Conservation (phyloP, 2,329 filamentous ascomycete genomes). For the Trichophyton mentagrophytes region DNA sequence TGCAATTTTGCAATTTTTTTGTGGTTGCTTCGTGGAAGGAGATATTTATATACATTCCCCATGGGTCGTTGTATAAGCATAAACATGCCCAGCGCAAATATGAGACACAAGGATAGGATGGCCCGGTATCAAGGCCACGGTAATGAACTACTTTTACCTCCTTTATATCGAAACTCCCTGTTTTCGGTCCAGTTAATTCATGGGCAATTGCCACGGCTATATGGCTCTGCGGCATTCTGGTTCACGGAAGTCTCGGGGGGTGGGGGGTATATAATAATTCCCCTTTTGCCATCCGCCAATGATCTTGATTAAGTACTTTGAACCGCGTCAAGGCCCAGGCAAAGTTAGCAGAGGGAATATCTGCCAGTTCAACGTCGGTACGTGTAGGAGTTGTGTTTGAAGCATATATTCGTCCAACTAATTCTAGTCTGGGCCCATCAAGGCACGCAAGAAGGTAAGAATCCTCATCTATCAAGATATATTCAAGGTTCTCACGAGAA, state of each 20-base stretch:
- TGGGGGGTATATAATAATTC: not conserved
- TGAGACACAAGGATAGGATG: too few relatives aligned
- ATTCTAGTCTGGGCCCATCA: not conserved
- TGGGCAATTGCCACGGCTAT: not conserved
- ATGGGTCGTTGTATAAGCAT: too few relatives aligned
- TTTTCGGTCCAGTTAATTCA: not conserved
- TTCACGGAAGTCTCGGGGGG: not conserved
- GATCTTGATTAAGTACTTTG: too few relatives aligned
- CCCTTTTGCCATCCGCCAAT: not conserved
- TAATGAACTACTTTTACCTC: not conserved
- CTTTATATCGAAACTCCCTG: not conserved
- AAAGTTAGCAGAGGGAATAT: not conserved
- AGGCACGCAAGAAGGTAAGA: conserved; percentile 3
- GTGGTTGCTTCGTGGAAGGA: too few relatives aligned
- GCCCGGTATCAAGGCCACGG: too few relatives aligned
- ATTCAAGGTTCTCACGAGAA: too few relatives aligned
- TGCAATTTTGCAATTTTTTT: too few relatives aligned
- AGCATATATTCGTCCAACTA: not conserved
- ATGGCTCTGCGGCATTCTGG: not conserved
- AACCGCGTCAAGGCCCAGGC: too few relatives aligned
- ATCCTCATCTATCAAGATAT: not conserved
- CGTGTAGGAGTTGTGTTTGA: too few relatives aligned
- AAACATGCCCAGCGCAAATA: too few relatives aligned
- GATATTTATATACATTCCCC: too few relatives aligned
- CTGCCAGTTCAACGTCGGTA: not conserved